Conservation (phyloP, 257 asterid genomes). For the Verbena officinalis region DNA sequence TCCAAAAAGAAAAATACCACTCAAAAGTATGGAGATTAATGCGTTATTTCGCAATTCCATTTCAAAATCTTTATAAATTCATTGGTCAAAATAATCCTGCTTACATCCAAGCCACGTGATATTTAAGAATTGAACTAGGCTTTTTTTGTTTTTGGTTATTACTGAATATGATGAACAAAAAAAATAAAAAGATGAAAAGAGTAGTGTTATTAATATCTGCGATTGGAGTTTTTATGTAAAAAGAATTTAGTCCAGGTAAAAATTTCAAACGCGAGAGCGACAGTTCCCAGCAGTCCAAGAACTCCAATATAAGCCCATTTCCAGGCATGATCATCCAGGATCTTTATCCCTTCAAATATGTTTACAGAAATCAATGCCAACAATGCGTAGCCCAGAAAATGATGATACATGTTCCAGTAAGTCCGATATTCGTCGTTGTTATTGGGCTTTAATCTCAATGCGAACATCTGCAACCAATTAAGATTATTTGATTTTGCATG, state of each 20-base stretch:
- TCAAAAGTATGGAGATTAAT: no score
- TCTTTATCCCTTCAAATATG: conserved; percentile 52
- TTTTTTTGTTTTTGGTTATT: no score
- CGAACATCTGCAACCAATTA: conserved; percentile 42
- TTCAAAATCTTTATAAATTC: no score
- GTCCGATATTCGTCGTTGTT: conserved; percentile 21
- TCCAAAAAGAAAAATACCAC: no score
- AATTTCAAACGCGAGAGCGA: conserved; percentile 40
- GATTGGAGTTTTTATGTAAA: no score
- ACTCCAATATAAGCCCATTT: conserved; percentile 47
- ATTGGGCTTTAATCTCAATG: conserved; percentile 46
- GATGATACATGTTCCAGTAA: conserved; percentile 70
- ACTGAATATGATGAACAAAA: no score
- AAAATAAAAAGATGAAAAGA: neutral
- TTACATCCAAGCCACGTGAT: no score
- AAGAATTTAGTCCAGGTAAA: conserved; percentile 41
- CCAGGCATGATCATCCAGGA: conserved; percentile 38
- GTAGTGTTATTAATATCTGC: no score
- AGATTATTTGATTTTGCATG: no score
- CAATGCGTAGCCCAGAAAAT: conserved; percentile 51
- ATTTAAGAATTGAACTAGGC: no score
- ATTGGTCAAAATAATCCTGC: no score
- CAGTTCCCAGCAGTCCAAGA: conserved; percentile 35
- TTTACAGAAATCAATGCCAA: conserved; percentile 41
- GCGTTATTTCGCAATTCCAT: no score